Percentiles rank a stretch among this genome's conserved stretches.
phyloP scores from a whole-genome alignment of 345 rosid species.

The Iberis pinnata region DNA sequence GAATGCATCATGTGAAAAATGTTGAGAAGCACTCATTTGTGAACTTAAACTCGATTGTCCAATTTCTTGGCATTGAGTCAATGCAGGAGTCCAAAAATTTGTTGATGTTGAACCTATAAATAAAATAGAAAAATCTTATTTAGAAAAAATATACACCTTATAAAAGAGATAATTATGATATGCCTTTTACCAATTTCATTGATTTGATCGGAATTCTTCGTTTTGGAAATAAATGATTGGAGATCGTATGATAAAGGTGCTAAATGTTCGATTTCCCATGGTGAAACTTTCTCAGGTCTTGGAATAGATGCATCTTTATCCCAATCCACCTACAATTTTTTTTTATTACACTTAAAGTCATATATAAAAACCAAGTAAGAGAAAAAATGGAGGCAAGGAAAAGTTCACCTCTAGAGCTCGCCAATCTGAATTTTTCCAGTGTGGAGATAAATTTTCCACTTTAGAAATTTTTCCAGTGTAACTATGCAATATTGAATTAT shows the following conservation, averaged over 20 bases:
- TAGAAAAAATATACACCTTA: not conserved
- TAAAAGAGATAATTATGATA: not conserved
- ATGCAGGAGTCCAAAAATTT: not conserved
- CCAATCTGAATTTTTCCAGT: not conserved
- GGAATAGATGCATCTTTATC: slow-evolving; percentile 47
- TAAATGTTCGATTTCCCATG: slow-evolving; percentile 52
- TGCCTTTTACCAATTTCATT: not conserved
- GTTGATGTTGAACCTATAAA: not conserved
- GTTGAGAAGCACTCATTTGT: not conserved
- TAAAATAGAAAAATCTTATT: not conserved
- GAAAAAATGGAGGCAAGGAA: not conserved
- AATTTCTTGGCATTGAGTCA: not conserved
- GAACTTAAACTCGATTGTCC: not conserved
- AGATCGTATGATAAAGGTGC: slow-evolving; percentile 14
- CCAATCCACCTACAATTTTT: slow-evolving; percentile 42
- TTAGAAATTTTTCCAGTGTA: not conserved
- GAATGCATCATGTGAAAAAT: not conserved
- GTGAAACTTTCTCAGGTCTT: slow-evolving; percentile 53
- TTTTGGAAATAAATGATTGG: not conserved
- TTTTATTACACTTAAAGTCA: not conserved
- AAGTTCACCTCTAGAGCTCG: not conserved
- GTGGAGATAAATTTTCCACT: not conserved
- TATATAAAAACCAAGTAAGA: not conserved
- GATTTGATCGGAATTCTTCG: not conserved
- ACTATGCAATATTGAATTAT: not conserved